Evolutionary conservation across 106 monocot species (phyloP).

Genomic region (Agapanthus africanus): DNA sequence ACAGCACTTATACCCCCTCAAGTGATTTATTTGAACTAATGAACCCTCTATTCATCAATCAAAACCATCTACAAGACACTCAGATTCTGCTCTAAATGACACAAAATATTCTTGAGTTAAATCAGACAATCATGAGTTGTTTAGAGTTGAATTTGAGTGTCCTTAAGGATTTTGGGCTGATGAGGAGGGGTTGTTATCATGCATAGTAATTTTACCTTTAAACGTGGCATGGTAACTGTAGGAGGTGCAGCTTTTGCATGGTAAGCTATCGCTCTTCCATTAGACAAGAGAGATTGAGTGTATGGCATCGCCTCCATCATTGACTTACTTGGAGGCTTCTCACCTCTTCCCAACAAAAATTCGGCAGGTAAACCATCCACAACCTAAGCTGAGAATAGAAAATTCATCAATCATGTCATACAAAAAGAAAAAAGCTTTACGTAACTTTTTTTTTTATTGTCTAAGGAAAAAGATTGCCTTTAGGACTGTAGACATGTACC

Average conservation of each 20-base stretch:
- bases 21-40: no score
- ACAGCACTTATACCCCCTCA: no score
- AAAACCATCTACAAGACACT: no score
- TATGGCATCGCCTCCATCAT: conserved; percentile 80
- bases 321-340: conserved; percentile 33
- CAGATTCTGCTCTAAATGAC: no score
- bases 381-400: conserved; percentile 43
- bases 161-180: no score
- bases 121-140: no score
- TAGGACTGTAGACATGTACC: conserved; percentile 39
- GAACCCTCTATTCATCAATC: no score
- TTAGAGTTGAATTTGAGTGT: no score
- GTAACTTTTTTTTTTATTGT: not conserved
- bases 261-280: conserved; percentile 55
- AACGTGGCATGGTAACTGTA: conserved; percentile 95
- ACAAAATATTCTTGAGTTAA: no score
- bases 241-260: conserved; percentile 97
- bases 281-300: conserved; percentile 67
- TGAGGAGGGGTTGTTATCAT: no score
- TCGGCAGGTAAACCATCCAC: conserved; percentile 96
- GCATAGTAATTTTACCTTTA: conserved; percentile 48
- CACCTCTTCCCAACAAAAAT: conserved; percentile 76
- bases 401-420: not conserved
- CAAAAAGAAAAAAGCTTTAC: not conserved
- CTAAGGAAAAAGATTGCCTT: not conserved